Evolutionary conservation across 2,329 filamentous ascomycete genomes (phyloP).

Genomic region (Exophiala dermatitidis): DNA sequence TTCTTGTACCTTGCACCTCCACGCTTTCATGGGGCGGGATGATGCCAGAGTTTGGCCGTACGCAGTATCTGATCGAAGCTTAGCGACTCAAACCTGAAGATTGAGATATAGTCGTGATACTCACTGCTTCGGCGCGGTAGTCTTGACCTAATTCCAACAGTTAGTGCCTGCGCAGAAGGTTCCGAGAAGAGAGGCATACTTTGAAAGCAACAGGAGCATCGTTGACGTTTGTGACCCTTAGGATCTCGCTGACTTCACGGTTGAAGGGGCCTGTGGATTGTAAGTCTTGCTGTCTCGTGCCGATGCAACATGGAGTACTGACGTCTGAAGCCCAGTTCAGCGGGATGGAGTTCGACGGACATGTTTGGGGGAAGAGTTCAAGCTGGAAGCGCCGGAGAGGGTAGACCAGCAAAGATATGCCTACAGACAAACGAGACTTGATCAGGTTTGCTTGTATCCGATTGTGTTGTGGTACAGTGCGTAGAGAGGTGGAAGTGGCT

Average conservation of each 20-base stretch:
- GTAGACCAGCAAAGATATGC: constrained; percentile 2
- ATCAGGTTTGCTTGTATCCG: not conserved
- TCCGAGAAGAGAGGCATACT: constrained; percentile 29
- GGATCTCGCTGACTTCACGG: constrained; percentile 55
- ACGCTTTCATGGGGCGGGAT: constrained; percentile 86
- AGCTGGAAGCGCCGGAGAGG: not conserved
- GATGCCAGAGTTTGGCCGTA: constrained; percentile 91
- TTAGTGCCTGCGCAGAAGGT: constrained; percentile 12
- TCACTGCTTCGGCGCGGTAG: constrained; percentile 97
- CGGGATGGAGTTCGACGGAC: constrained; percentile 89
- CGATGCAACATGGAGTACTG: constrained; percentile 27
- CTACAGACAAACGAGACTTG: not conserved
- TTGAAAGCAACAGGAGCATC: constrained; percentile 58
- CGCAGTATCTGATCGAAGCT: constrained; percentile 68
- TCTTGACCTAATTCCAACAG: constrained; percentile 68
- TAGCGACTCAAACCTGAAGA: constrained; percentile 22
- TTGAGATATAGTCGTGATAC: constrained; percentile 31
- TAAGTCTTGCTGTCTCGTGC: not conserved
- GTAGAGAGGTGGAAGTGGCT: constrained; percentile 23
- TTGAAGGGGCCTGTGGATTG: constrained; percentile 52
- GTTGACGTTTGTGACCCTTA: constrained; percentile 54
- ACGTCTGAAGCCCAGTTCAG: constrained; percentile 92
- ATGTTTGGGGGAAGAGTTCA: constrained; percentile 48
- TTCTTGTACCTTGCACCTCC: constrained; percentile 71
- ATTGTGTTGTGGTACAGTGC: constrained; percentile 18